Conservation (phyloP, 2,329 filamentous ascomycete species). For the Fusarium redolens region DNA sequence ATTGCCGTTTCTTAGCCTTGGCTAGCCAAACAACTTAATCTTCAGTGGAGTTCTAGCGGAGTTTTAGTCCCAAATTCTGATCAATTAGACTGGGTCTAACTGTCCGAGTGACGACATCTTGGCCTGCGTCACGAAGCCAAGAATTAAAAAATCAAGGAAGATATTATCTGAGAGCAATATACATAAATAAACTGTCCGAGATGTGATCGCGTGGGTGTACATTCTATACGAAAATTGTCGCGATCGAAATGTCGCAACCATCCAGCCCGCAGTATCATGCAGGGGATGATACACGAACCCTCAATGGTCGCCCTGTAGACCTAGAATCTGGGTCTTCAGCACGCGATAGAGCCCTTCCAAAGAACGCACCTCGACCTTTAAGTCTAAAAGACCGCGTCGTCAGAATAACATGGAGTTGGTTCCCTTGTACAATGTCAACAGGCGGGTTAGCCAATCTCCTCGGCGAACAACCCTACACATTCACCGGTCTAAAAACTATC, state of each 20-base stretch:
- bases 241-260: background rate
- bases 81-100: background rate
- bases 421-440: constrained; percentile 24
- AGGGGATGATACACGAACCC: background rate
- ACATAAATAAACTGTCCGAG: background rate
- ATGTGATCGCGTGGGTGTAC: background rate
- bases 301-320: background rate
- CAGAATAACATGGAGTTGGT: constrained; percentile 15
- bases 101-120: background rate
- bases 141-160: background rate
- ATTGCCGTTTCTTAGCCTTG: background rate
- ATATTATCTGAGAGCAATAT: fast-evolving
- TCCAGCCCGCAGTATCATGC: background rate
- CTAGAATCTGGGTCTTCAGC: background rate
- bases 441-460: constrained; percentile 21
- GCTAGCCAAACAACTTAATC: background rate
- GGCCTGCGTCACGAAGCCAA: background rate
- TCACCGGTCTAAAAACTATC: constrained; percentile 5
- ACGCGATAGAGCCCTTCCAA: background rate
- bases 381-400: constrained; percentile 18
- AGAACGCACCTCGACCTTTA: background rate
- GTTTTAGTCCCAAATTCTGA: background rate
- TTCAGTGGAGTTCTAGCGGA: background rate
- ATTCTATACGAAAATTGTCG: fast-evolving
- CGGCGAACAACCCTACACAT: constrained; percentile 15